A percentile compares a stretch with the other conserved stretches of the same genome.
Evolutionary conservation across 306 rosid species (phyloP).

Genomic region (Castanopsis chinensis): DNA sequence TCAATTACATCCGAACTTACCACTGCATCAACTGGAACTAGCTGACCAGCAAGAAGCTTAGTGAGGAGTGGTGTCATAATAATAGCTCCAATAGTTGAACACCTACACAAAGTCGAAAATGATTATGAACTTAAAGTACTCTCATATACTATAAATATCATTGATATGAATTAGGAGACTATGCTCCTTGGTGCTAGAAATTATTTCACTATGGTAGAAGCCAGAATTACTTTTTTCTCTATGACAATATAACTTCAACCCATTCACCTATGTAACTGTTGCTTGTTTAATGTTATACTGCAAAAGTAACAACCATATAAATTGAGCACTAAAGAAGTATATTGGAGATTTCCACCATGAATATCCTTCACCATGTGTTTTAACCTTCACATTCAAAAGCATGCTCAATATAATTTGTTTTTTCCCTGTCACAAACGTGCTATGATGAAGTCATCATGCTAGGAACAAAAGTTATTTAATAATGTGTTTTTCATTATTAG

Average conservation of each 20-base stretch:
- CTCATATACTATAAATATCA: slow-evolving; percentile 2
- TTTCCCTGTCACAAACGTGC: not conserved
- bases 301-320: not conserved
- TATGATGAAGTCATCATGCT: not conserved
- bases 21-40: slow-evolving; percentile 92
- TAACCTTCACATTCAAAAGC: not conserved
- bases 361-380: not conserved
- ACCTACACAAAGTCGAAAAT: slow-evolving; percentile 43
- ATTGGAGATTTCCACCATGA: not conserved
- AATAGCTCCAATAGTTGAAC: slow-evolving; percentile 91
- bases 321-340: not conserved
- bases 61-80: slow-evolving; percentile 93
- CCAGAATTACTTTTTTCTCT: slow-evolving; percentile 9
- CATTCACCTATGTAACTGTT: not conserved
- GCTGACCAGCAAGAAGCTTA: slow-evolving; percentile 92
- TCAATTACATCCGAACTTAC: slow-evolving; percentile 50
- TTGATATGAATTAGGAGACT: slow-evolving; percentile 2
- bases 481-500: not conserved
- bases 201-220: not conserved
- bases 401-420: not conserved
- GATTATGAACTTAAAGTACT: slow-evolving; percentile 8
- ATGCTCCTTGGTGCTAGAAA: not conserved
- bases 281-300: not conserved
- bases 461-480: not conserved
- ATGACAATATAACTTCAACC: not conserved